Conservation (phyloP, 1,284 basidiomycete species). For the Ceratobasidium sp. region DNA sequence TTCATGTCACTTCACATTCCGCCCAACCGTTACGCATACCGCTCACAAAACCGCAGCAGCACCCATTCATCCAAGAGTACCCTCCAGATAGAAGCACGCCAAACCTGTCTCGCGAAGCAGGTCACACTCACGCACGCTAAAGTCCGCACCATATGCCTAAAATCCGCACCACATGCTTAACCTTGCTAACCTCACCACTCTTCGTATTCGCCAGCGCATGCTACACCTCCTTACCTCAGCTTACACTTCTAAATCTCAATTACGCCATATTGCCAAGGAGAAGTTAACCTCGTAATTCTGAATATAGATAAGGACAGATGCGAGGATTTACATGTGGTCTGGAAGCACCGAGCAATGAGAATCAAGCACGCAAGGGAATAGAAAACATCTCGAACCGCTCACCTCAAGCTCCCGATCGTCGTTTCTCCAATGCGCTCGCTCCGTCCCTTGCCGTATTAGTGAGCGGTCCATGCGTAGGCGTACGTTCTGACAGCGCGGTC, state of each 20-base stretch:
- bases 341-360: background rate
- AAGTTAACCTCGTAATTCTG: background rate
- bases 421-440: slow-evolving; percentile 24
- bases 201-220: background rate
- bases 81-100: slow-evolving; percentile 4
- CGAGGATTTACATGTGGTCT: slow-evolving; percentile 2
- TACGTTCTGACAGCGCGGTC: no score
- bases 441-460: slow-evolving; percentile 16
- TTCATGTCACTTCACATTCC: background rate
- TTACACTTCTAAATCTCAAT: background rate
- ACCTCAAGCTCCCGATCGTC: slow-evolving; percentile 10
- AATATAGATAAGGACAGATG: slow-evolving; percentile 29
- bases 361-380: background rate
- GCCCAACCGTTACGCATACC: background rate
- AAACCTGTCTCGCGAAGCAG: background rate
- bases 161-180: background rate
- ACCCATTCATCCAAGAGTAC: background rate
- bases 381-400: background rate
- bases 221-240: background rate
- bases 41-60: background rate
- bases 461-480: slow-evolving; percentile 15
- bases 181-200: background rate
- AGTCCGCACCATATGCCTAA: no score
- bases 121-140: slow-evolving; percentile 7
- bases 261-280: slow-evolving; percentile 15